Evolutionary conservation across 257 asterid species (phyloP), one percentile per base, ranked within the genome.

Genomic region (Galeopsis tetrahit): DNA sequence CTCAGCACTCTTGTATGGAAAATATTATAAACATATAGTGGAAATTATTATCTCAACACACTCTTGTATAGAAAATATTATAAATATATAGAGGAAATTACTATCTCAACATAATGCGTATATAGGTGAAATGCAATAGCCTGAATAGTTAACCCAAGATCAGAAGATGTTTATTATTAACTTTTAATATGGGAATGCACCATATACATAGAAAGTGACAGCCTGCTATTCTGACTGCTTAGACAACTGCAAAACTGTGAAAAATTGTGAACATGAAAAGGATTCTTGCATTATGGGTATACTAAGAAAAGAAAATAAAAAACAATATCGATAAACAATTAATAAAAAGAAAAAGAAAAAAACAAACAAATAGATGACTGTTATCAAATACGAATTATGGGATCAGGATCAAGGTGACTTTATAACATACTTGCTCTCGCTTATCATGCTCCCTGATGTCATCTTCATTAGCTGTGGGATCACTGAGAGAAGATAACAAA

Each of bases 391-490:
- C 31, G 10, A 67, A 66, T 49, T 46, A 44, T 11, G 40, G 40
- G 77, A 77, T 64, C 59, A 53, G 40, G 77, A 77, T 64, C 59
- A 53, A 70, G 61, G 71, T 60, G 34, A 60, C 62, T 60, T 55
- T 10, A 68, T 66, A 52, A 86, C 95, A 58, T 89, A 87, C 97
- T 71, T 87, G 88, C 72, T 84, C 83, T 71, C 86, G 73, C 62
- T 62, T 80, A 72, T 83, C 85, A 73, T 52, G 68, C 71, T 75
- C 80, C 76, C 67, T 81, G 63, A 63, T 68, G 69, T 38, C 85
- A 69, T 73, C 85, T 79, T 69, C 84, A 10, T 82, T 75, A 43
- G 78, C 68, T 70, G 56, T 36, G 14, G 84, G 65, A 63, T 56
- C 81, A 66, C 89, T 76, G 87, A 46, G 80, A 82, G 49, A 67